Evolutionary conservation across 1,284 basidiomycete species (phyloP).

Genomic region (Wallemia hederae): DNA sequence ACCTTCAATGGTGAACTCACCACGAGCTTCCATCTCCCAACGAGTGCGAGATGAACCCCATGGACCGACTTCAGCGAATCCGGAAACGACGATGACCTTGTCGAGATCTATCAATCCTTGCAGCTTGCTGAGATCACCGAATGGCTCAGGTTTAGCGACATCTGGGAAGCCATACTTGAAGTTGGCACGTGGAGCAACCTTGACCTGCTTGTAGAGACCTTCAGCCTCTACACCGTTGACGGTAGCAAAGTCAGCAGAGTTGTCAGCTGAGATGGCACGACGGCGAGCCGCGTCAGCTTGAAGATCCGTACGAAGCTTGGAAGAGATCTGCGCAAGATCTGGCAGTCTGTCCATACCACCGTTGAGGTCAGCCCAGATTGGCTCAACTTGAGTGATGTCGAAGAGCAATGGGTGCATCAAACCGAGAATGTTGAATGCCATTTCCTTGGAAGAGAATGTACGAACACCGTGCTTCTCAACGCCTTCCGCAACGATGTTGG

Average conservation of each 20-base stretch:
- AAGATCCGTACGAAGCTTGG: slow-evolving; percentile 46
- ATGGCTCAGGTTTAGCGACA: slow-evolving; percentile 33
- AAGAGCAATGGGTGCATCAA: slow-evolving; percentile 97
- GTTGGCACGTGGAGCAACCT: slow-evolving; percentile 83
- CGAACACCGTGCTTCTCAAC: slow-evolving; percentile 78
- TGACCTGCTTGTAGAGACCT: slow-evolving; percentile 66
- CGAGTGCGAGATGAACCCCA: slow-evolving; percentile 96
- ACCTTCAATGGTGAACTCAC: slow-evolving; percentile 81
- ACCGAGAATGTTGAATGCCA: slow-evolving; percentile 98
- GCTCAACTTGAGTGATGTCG: slow-evolving; percentile 98
- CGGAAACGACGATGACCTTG: slow-evolving; percentile 80
- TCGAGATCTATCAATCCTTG: slow-evolving; percentile 75
- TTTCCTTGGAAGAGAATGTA: slow-evolving; percentile 96
- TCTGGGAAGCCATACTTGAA: slow-evolving; percentile 82
- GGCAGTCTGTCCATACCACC: slow-evolving; percentile 91
- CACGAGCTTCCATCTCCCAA: slow-evolving; percentile 94
- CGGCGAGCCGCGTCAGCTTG: slow-evolving; percentile 64
- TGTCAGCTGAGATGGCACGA: slow-evolving; percentile 73
- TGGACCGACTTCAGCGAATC: slow-evolving; percentile 92
- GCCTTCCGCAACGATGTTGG: slow-evolving; percentile 79
- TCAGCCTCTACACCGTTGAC: slow-evolving; percentile 77
- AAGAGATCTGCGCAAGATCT: slow-evolving; percentile 71
- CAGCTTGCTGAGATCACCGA: slow-evolving; percentile 43
- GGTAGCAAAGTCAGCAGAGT: slow-evolving; percentile 75
- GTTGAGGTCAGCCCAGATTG: slow-evolving; percentile 91